A percentile compares a stretch with the other conserved stretches of the same genome.
Conservation (phyloP, 2,329 filamentous ascomycete species). For the Scortechinia acanthostroma region DNA sequence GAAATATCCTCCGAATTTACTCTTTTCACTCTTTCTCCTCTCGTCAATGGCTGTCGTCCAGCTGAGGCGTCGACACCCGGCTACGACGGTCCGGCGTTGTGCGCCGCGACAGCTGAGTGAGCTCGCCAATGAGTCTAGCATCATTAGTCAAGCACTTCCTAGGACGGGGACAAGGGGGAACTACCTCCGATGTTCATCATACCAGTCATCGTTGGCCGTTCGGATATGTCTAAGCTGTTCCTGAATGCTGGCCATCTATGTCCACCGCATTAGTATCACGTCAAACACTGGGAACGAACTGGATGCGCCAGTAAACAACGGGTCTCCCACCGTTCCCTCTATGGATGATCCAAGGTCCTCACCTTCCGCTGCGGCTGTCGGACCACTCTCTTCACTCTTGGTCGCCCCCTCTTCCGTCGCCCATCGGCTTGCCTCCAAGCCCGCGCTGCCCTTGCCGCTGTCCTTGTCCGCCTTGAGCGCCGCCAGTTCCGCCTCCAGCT, state of each 20-base stretch:
- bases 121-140: no score
- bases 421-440: slow-evolving; percentile 29
- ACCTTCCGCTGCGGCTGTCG: slow-evolving; percentile 28
- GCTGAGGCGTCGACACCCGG: no score
- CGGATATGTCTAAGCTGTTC: slow-evolving; percentile 34
- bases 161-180: no score
- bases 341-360: slow-evolving; percentile 35
- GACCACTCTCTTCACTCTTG: slow-evolving; percentile 16
- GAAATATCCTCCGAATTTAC: no score
- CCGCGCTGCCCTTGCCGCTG: slow-evolving; percentile 10
- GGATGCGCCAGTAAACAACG: slow-evolving; percentile 6
- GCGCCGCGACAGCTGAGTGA: no score
- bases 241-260: slow-evolving; percentile 35
- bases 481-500: slow-evolving; percentile 22
- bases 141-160: no score
- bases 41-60: no score
- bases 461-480: slow-evolving; percentile 20
- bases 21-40: no score
- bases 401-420: slow-evolving; percentile 13
- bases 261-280: slow-evolving; percentile 7
- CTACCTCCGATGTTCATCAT: slow-evolving; percentile 29
- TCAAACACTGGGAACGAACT: slow-evolving; percentile 5
- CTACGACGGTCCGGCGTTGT: no score
- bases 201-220: slow-evolving; percentile 30
- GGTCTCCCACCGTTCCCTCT: slow-evolving; percentile 34